Conservation (phyloP, 2,329 filamentous ascomycete species). For the Torrubiella hemipterigena region DNA sequence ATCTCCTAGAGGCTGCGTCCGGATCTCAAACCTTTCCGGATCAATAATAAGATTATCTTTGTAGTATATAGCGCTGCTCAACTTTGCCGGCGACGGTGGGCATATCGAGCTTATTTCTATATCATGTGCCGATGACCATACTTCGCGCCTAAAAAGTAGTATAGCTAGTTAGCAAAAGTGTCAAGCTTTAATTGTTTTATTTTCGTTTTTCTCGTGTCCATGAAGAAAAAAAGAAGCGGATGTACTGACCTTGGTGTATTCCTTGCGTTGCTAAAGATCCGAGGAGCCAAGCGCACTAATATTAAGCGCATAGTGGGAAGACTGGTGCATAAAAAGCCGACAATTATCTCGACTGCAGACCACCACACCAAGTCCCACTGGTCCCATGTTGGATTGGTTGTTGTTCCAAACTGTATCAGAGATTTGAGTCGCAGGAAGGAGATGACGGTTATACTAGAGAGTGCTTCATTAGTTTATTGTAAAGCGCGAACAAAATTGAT, state of each 20-base stretch:
- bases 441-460: conserved; percentile 16
- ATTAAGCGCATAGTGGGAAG: conserved; percentile 17
- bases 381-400: conserved; percentile 17
- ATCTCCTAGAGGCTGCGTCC: neutral
- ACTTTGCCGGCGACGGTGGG: too few species aligned
- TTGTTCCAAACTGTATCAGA: conserved; percentile 14
- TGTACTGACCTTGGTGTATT: too few species aligned
- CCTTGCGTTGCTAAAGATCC: conserved; percentile 2
- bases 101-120: too few species aligned
- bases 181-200: too few species aligned
- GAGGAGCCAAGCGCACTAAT: conserved; percentile 6
- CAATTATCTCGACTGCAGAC: conserved; percentile 19
- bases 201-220: too few species aligned
- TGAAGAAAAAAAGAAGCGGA: too few species aligned
- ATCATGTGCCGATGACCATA: too few species aligned
- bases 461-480: conserved; percentile 1
- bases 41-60: neutral
- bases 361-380: conserved; percentile 15
- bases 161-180: too few species aligned
- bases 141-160: too few species aligned
- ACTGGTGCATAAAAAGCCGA: conserved; percentile 20
- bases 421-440: conserved; percentile 18
- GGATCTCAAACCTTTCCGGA: neutral
- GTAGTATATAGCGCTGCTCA: too few species aligned
- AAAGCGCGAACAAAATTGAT: neutral